Percentiles rank a stretch among this genome's conserved stretches.
These are phyloP conservation scores for Curvularia spicifera DNA, from an alignment of 2,329 filamentous ascomycete genomes.

Conservation along the genomic window DNA sequence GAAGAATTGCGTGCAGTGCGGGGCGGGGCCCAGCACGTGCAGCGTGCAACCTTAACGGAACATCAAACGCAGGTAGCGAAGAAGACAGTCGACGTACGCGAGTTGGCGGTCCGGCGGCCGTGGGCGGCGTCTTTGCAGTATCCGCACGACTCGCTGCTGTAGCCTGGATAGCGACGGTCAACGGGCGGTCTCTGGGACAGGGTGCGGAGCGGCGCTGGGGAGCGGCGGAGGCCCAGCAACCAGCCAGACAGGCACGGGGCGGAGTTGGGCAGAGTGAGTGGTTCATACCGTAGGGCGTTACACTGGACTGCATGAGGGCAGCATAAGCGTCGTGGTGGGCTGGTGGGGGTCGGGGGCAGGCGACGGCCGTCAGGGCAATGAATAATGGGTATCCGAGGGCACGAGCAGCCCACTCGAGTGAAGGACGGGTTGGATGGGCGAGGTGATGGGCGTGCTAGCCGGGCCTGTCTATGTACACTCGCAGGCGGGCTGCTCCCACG, in stretches of 20 bases:
- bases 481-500: too few species aligned
- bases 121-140: constrained; percentile 58
- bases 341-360: constrained; percentile 38
- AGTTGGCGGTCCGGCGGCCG: constrained; percentile 56
- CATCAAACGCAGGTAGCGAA: constrained; percentile 26
- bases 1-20: too few species aligned
- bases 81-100: constrained; percentile 52
- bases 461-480: too few species aligned
- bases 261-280: constrained; percentile 33
- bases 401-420: too few species aligned
- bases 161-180: constrained; percentile 50
- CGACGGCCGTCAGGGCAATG: constrained; percentile 21
- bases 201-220: constrained; percentile 14
- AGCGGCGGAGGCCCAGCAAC: constrained; percentile 22
- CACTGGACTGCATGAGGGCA: constrained; percentile 52
- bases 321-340: constrained; percentile 49
- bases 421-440: too few species aligned
- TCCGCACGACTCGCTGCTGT: constrained; percentile 57
- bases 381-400: constrained; percentile 19
- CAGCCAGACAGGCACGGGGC: constrained; percentile 50
- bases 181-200: constrained; percentile 17
- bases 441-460: too few species aligned
- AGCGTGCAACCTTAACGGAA: constrained; percentile 37
- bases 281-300: constrained; percentile 53
- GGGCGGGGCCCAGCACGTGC: constrained; percentile 31